Evolutionary conservation across 2,329 filamentous ascomycete genomes (phyloP).

Genomic region (Venturia asperata): DNA sequence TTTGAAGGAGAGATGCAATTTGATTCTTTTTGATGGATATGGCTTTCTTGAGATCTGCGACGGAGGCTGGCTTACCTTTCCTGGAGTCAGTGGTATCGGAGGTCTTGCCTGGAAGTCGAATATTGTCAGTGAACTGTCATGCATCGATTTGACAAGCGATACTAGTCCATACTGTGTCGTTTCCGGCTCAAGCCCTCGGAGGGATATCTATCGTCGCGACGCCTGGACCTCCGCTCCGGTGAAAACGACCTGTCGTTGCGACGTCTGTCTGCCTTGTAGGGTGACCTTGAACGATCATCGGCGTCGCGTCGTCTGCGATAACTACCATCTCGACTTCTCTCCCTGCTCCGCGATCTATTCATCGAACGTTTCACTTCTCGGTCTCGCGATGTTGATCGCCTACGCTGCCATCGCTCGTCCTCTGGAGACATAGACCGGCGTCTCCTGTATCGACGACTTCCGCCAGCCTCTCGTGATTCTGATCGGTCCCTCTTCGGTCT

Average conservation of each 20-base stretch:
- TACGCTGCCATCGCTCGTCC: not conserved
- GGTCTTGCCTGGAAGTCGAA: not conserved
- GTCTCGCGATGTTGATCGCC: not conserved
- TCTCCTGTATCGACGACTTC: not conserved
- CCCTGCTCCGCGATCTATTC: slow-evolving; percentile 3
- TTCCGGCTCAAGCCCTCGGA: not conserved
- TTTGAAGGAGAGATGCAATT: not conserved
- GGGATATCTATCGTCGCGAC: not conserved
- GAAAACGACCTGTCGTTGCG: not conserved
- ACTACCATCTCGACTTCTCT: not conserved
- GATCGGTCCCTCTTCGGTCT: not conserved
- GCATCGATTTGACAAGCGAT: not conserved
- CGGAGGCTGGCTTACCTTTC: not conserved
- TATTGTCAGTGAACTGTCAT: slow-evolving; percentile 1
- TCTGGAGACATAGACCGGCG: not conserved
- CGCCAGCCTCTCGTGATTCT: not conserved
- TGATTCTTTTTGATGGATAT: slow-evolving; percentile 1
- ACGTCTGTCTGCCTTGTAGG: not conserved
- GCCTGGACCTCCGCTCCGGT: not conserved
- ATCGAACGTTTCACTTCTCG: not conserved
- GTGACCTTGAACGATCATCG: slow-evolving; percentile 4
- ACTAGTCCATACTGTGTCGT: slow-evolving; percentile 13
- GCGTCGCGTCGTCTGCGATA: not conserved
- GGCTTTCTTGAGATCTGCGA: not conserved
- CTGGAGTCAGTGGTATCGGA: not conserved